Evolutionary conservation across 208 protist genomes (phyloP).

Genomic region (Herpetomonas tarakana): DNA sequence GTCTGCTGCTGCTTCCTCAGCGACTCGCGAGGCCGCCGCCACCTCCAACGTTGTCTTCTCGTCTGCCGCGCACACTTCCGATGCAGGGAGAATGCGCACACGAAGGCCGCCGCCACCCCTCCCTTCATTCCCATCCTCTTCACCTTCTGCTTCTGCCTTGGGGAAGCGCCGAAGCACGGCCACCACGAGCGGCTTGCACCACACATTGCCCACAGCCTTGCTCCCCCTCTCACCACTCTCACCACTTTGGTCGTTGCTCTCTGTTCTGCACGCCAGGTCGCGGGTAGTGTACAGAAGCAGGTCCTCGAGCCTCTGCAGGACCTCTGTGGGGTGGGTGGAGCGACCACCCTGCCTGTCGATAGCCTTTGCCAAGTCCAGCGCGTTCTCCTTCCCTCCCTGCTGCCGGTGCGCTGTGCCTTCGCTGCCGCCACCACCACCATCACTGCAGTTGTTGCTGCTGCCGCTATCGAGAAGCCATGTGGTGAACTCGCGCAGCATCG

Average conservation of each 20-base stretch:
- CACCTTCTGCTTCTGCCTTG: too few species aligned
- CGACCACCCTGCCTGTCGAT: too few species aligned
- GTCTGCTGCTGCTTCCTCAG: too few species aligned
- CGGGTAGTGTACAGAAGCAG: not conserved
- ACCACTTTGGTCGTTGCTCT: not conserved
- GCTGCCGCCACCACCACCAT: too few species aligned
- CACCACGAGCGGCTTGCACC: constrained; percentile 27
- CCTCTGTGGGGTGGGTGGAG: not conserved
- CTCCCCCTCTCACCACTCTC: not conserved
- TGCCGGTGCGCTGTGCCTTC: not conserved
- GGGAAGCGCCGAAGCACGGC: constrained; percentile 29
- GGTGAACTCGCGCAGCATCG: not conserved
- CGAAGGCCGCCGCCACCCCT: constrained; percentile 18
- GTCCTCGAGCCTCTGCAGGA: not conserved
- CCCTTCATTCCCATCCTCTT: too few species aligned
- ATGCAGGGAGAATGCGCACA: constrained; percentile 24
- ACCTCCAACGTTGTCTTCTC: too few species aligned
- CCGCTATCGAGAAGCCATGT: not conserved
- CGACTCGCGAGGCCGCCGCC: too few species aligned
- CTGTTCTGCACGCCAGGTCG: too few species aligned
- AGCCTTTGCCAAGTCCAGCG: too few species aligned
- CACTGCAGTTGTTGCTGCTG: too few species aligned
- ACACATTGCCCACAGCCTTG: constrained; percentile 7
- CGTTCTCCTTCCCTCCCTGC: not conserved
- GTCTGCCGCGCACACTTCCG: not conserved